phyloP scores from a whole-genome alignment of 345 rosid species.

The Dipteronia dyeriana region DNA sequence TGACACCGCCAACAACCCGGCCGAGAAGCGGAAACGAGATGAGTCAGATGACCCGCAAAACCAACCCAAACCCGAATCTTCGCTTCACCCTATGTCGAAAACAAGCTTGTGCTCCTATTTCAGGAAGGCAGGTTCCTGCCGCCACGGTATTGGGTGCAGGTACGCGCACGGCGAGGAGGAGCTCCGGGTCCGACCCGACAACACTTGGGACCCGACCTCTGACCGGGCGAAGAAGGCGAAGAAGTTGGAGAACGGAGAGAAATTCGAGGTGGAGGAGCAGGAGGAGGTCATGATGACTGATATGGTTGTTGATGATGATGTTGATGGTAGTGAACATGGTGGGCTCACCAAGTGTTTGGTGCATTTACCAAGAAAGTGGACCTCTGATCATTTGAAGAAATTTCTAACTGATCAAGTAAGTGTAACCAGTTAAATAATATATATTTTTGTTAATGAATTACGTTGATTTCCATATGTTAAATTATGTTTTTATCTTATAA shows the following conservation, averaged over 20 bases:
- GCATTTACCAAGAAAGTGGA: constrained; percentile 79
- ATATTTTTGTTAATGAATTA: background rate
- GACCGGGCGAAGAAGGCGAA: constrained; percentile 70
- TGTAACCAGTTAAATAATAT: background rate
- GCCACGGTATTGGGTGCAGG: constrained; percentile 73
- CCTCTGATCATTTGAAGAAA: constrained; percentile 52
- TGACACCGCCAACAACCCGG: constrained; percentile 19
- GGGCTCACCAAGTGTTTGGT: constrained; percentile 74
- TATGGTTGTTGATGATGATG: constrained; percentile 46
- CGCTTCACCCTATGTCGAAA: constrained; percentile 51
- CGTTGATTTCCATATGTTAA: too few species aligned
- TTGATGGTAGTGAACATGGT: constrained; percentile 37
- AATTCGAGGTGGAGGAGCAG: constrained; percentile 20
- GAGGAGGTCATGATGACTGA: constrained; percentile 63
- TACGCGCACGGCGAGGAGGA: constrained; percentile 91
- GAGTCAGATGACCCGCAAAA: constrained; percentile 24
- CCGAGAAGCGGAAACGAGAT: constrained; percentile 74
- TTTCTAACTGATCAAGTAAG: constrained; percentile 67
- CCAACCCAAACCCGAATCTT: constrained; percentile 22
- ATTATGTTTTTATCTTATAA: too few species aligned
- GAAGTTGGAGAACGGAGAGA: constrained; percentile 34
- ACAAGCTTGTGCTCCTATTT: constrained; percentile 91
- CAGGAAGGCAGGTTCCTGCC: constrained; percentile 58
- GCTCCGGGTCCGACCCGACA: constrained; percentile 73
- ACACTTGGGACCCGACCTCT: constrained; percentile 97